phyloP scores from a whole-genome alignment of 1,139 yeast genomes.

The Scheffersomyces lignicola region DNA sequence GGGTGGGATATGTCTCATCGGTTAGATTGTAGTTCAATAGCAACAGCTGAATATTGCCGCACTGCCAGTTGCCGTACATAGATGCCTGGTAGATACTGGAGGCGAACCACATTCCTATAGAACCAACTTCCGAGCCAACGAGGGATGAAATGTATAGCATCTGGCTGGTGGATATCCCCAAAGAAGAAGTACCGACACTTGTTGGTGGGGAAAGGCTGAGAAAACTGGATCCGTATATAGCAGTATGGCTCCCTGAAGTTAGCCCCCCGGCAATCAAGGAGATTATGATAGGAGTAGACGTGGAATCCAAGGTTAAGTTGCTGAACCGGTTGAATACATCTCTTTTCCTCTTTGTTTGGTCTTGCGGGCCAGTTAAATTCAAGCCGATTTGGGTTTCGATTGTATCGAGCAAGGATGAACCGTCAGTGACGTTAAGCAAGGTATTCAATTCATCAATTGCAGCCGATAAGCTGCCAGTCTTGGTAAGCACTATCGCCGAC shows the following conservation, averaged over 20 bases:
- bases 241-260: neutral
- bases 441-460: neutral
- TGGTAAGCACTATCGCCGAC: neutral
- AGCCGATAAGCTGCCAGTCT: neutral
- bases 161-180: conserved; percentile 1
- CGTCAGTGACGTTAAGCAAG: neutral
- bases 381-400: neutral
- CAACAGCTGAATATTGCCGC: conserved; percentile 1
- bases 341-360: neutral
- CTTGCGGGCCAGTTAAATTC: too few species aligned
- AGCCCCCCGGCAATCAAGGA: neutral
- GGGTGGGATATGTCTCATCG: neutral
- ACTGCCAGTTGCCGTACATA: conserved; percentile 4
- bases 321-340: neutral
- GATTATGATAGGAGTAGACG: neutral
- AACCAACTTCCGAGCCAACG: neutral
- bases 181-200: neutral
- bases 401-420: neutral
- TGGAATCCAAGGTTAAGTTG: conserved; percentile 1
- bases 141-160: neutral
- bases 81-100: conserved; percentile 2
- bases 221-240: conserved; percentile 1
- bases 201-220: neutral
- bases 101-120: conserved; percentile 2
- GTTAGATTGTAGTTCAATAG: conserved; percentile 2